A percentile compares a stretch with the other conserved stretches of the same genome.
Conservation (phyloP, 768 basidiomycete genomes). For the Artomyces pyxidatus region DNA sequence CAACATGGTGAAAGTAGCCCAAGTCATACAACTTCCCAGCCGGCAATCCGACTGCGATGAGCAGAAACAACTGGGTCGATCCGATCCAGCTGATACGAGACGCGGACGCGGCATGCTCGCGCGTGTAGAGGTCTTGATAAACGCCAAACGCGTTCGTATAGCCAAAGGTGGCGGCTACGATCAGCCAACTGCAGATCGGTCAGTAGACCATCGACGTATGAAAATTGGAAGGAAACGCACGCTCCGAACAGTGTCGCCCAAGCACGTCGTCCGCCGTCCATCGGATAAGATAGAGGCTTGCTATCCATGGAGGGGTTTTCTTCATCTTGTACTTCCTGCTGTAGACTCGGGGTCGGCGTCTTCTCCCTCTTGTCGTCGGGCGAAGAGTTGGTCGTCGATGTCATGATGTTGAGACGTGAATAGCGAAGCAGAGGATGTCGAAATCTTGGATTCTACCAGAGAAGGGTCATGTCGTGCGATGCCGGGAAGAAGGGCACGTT, state of each 20-base stretch:
- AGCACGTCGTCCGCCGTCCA: too few species aligned
- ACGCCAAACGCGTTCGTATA: constrained; percentile 12
- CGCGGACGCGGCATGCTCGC: background rate
- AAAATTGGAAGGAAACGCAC: background rate
- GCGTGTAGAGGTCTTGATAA: constrained; percentile 14
- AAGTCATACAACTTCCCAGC: constrained; percentile 37
- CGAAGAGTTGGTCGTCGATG: too few species aligned
- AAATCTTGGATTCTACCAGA: too few species aligned
- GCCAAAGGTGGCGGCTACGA: constrained; percentile 10
- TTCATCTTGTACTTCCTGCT: too few species aligned
- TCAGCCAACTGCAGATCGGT: background rate
- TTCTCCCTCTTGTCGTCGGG: too few species aligned
- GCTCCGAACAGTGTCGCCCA: constrained; percentile 1
- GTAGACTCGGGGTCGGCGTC: too few species aligned
- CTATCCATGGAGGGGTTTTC: too few species aligned
- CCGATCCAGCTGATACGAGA: constrained; percentile 38
- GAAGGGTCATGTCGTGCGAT: too few species aligned
- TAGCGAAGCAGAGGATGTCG: too few species aligned
- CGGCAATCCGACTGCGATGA: constrained; percentile 32
- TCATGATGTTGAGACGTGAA: too few species aligned
- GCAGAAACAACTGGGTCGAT: constrained; percentile 38
- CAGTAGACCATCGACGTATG: background rate
- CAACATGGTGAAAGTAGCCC: constrained; percentile 36
- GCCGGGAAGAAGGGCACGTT: too few species aligned
- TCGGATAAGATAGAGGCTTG: too few species aligned